Percentiles rank a stretch among this genome's conserved stretches.
Evolutionary conservation across 768 basidiomycete genomes (phyloP).

Genomic region (Pleurotus eryngii): DNA sequence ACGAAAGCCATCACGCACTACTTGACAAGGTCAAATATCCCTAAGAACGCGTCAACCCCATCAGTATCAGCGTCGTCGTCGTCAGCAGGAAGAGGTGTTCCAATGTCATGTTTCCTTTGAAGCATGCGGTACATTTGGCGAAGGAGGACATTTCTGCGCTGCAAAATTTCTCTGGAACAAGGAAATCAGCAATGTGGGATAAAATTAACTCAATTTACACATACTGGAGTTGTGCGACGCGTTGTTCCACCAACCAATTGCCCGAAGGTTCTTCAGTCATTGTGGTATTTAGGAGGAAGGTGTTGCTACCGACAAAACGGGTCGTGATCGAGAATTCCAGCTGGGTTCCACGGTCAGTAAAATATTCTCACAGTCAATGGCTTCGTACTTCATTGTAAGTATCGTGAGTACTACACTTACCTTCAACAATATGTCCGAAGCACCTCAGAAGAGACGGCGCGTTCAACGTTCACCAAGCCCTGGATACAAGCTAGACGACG

Average conservation of each 20-base stretch:
- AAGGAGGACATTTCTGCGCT: slow-evolving; percentile 68
- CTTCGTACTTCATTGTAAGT: no score
- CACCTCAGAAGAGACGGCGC: slow-evolving; percentile 48
- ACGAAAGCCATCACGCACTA: slow-evolving; percentile 34
- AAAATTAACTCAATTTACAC: slow-evolving; percentile 11
- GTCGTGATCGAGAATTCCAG: no score
- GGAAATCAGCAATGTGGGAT: not conserved
- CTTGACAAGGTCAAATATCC: slow-evolving; percentile 51
- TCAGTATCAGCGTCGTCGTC: slow-evolving; percentile 36
- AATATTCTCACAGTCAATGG: not conserved
- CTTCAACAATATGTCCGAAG: slow-evolving; percentile 22
- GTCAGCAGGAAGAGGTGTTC: slow-evolving; percentile 32
- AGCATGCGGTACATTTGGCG: slow-evolving; percentile 70
- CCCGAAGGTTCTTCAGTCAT: slow-evolving; percentile 11
- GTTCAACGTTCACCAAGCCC: slow-evolving; percentile 58
- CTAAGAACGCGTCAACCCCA: slow-evolving; percentile 50
- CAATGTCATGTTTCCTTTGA: slow-evolving; percentile 45
- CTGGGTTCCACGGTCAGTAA: not conserved
- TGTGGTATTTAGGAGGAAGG: slow-evolving; percentile 9
- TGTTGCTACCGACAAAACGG: not conserved
- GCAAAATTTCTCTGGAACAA: slow-evolving; percentile 49
- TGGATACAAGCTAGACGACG: slow-evolving; percentile 58
- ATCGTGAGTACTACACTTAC: not conserved
- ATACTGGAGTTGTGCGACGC: slow-evolving; percentile 42
- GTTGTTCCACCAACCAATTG: slow-evolving; percentile 41